phyloP scores from a whole-genome alignment of 768 basidiomycete genomes.

The Psilocybe subaeruginosa region DNA sequence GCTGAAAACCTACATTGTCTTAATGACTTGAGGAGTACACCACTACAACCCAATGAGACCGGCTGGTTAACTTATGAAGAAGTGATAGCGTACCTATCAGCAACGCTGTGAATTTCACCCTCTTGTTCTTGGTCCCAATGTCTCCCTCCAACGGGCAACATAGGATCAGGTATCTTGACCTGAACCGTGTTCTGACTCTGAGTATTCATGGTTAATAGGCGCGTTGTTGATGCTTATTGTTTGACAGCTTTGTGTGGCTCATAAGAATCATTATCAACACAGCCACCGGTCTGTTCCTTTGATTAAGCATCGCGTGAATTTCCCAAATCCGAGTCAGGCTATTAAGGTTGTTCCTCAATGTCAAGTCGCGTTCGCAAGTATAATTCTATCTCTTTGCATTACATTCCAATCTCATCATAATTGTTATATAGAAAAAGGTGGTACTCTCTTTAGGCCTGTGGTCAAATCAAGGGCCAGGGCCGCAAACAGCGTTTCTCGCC shows the following conservation, averaged over 20 bases:
- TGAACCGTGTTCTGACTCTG: not conserved
- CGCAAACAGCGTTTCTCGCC: constrained; percentile 26
- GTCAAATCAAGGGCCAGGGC: constrained; percentile 55
- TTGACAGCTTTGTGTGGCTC: not conserved
- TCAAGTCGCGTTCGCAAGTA: constrained; percentile 69
- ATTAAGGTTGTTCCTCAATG: constrained; percentile 31
- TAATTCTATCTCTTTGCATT: constrained; percentile 1
- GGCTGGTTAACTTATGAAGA: not conserved
- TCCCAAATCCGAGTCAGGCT: not conserved
- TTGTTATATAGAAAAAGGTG: constrained; percentile 63
- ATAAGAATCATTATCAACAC: constrained; percentile 1
- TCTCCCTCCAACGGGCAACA: constrained; percentile 56
- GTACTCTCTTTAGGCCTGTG: constrained; percentile 70
- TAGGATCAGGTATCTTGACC: constrained; percentile 18
- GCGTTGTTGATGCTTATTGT: constrained; percentile 16
- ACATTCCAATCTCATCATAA: constrained; percentile 6
- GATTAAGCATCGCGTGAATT: constrained; percentile 1
- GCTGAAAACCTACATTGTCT: constrained; percentile 60
- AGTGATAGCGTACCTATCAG: constrained; percentile 54
- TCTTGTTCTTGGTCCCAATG: constrained; percentile 62
- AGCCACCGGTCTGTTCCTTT: constrained; percentile 6
- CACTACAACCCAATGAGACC: constrained; percentile 38
- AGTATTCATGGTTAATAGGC: constrained; percentile 11
- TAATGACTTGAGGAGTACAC: constrained; percentile 65
- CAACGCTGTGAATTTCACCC: constrained; percentile 48